These are phyloP conservation scores for Lactuca sativa DNA, from an alignment of 129 eudicot genomes.

Conservation along the genomic window DNA sequence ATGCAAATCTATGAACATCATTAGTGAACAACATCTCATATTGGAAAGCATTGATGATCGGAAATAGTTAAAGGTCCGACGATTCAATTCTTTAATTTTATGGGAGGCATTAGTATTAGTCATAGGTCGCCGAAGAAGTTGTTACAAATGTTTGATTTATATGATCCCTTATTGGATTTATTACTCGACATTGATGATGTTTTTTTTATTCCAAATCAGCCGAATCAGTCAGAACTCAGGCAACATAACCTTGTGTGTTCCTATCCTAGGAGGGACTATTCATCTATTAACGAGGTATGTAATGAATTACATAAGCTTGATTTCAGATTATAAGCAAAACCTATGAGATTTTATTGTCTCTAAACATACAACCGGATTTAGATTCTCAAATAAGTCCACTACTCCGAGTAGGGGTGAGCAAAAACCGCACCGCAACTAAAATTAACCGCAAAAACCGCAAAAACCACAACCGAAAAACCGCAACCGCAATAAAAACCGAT, in stretches of 20 bases:
- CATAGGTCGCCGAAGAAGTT: slow-evolving; percentile 74
- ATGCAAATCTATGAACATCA: slow-evolving; percentile 63
- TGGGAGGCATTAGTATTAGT: slow-evolving; percentile 68
- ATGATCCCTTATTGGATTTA: slow-evolving; percentile 57
- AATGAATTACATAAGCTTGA: slow-evolving; percentile 75
- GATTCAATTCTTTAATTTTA: slow-evolving; percentile 59
- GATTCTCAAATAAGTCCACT: slow-evolving; percentile 49
- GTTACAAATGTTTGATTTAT: slow-evolving; percentile 72
- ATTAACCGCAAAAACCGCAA: no score
- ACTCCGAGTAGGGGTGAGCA: no score
- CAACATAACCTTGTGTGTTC: slow-evolving; percentile 56
- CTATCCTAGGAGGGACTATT: slow-evolving; percentile 82
- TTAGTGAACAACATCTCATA: slow-evolving; percentile 66
- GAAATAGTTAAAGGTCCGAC: slow-evolving; percentile 70
- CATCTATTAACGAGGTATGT: slow-evolving; percentile 89
- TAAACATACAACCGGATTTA: slow-evolving; percentile 55
- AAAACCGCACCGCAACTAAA: no score
- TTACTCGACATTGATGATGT: slow-evolving; percentile 68
- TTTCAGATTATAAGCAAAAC: slow-evolving; percentile 64
- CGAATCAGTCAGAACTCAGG: slow-evolving; percentile 60
- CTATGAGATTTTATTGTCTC: slow-evolving; percentile 57
- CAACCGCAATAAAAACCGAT: no score
- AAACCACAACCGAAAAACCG: no score
- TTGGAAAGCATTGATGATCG: slow-evolving; percentile 47
- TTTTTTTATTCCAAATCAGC: slow-evolving; percentile 56